phyloP scores from a whole-genome alignment of 305 asterid genomes.

The Fraxinus dipetala region DNA sequence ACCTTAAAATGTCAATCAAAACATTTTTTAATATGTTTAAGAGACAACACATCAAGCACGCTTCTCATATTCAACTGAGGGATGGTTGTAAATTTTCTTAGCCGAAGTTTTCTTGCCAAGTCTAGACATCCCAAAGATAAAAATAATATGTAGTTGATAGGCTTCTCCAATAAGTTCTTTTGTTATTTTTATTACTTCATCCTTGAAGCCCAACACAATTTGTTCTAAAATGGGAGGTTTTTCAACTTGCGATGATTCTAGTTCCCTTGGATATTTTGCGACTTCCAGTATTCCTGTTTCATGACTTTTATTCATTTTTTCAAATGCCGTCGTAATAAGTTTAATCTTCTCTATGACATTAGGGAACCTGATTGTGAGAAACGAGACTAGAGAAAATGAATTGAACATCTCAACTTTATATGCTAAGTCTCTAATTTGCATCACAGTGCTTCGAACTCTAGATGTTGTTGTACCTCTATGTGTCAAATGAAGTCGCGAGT shows the following conservation, averaged over 20 bases:
- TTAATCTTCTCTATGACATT: constrained; percentile 4
- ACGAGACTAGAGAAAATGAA: not conserved
- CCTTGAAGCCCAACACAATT: constrained; percentile 20
- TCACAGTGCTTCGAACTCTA: too few species aligned
- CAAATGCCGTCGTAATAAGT: not conserved
- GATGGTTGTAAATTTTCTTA: too few species aligned
- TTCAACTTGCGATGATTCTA: not conserved
- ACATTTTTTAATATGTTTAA: constrained; percentile 19
- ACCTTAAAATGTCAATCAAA: constrained; percentile 13
- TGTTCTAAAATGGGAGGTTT: not conserved
- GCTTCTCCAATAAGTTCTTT: not conserved
- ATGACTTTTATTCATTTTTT: not conserved
- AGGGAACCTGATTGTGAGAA: constrained; percentile 4
- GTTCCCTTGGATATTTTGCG: not conserved
- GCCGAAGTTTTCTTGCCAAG: not conserved
- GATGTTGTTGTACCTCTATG: too few species aligned
- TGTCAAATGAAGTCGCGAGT: not conserved
- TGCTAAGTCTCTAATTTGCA: not conserved
- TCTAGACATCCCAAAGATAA: constrained; percentile 33
- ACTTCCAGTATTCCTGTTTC: not conserved
- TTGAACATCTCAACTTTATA: constrained; percentile 16
- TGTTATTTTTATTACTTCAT: not conserved
- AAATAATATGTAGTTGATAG: not conserved
- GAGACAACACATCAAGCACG: constrained; percentile 26
- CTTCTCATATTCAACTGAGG: not conserved